Conservation (phyloP, 805 yeast species). For the Saccharomycopsis fodiens region DNA sequence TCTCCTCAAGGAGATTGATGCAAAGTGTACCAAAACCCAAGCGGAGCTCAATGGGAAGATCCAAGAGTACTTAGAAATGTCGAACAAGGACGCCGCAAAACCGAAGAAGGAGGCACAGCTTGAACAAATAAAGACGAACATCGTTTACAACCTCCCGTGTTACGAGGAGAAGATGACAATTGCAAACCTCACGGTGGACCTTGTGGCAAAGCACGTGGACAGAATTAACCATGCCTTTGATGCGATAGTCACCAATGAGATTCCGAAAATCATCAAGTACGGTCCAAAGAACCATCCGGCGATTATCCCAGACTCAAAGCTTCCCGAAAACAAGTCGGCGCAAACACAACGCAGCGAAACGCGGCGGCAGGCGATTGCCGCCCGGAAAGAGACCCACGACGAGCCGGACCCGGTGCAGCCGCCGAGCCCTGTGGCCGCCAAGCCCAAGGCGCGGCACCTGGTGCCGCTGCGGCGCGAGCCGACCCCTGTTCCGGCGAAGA, state of each 20-base stretch:
- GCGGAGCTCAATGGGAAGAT: slow-evolving; percentile 59
- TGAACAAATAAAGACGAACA: slow-evolving; percentile 12
- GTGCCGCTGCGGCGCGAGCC: background rate
- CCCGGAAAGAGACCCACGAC: slow-evolving; percentile 57
- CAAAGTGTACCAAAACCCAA: slow-evolving; percentile 73
- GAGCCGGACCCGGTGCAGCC: slow-evolving; percentile 22
- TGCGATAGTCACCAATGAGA: slow-evolving; percentile 64
- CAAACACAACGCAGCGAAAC: slow-evolving; percentile 77
- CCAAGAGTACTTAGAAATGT: slow-evolving; percentile 36
- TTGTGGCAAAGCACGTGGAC: slow-evolving; percentile 55
- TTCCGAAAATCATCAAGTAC: slow-evolving; percentile 68
- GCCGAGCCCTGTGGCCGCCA: slow-evolving; percentile 8
- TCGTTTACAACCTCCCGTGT: slow-evolving; percentile 61
- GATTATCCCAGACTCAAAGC: slow-evolving; percentile 52
- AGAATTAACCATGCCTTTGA: slow-evolving; percentile 79
- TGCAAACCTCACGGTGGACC: slow-evolving; percentile 82
- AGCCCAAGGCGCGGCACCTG: background rate
- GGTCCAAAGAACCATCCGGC: slow-evolving; percentile 90
- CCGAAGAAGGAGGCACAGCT: slow-evolving; percentile 18
- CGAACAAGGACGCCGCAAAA: slow-evolving; percentile 20
- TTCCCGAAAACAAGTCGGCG: slow-evolving; percentile 49
- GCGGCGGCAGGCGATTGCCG: slow-evolving; percentile 89
- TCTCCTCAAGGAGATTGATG: slow-evolving; percentile 84
- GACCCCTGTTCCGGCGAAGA: background rate
- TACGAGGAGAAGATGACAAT: slow-evolving; percentile 97